phyloP scores from a whole-genome alignment of 257 asterid genomes.

The Nicotiana undulata region DNA sequence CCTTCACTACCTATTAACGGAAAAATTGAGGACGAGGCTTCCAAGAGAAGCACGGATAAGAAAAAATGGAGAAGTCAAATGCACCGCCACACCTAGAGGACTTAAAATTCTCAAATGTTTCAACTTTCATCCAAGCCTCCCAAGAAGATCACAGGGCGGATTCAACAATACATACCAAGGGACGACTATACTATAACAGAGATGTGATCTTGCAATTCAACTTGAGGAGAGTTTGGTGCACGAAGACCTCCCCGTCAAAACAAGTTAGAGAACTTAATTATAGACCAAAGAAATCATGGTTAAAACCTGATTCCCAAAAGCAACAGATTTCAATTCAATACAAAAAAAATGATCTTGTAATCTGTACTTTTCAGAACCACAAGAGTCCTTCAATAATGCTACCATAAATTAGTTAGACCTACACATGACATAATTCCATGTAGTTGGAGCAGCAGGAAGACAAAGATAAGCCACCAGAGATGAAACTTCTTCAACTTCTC shows the following conservation, averaged over 20 bases:
- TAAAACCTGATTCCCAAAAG: background rate
- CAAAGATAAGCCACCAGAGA: slow-evolving; percentile 75
- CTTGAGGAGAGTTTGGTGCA: background rate
- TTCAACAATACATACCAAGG: background rate
- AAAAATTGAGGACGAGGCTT: background rate
- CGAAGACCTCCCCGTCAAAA: background rate
- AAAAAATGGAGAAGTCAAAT: background rate
- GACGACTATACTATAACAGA: background rate
- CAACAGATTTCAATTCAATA: background rate
- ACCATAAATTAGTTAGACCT: background rate
- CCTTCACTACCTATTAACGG: background rate
- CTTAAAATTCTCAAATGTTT: background rate
- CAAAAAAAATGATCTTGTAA: background rate
- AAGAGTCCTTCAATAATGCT: background rate
- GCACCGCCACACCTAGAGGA: background rate
- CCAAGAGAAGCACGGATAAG: background rate
- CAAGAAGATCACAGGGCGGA: background rate
- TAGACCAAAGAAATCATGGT: background rate
- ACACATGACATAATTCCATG: too few relatives aligned
- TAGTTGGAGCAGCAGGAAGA: slow-evolving; percentile 90
- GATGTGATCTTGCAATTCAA: background rate
- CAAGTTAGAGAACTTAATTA: background rate
- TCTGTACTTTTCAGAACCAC: background rate
- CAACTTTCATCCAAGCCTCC: background rate
- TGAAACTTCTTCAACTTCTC: slow-evolving; percentile 73